Base-by-base conservation (phyloP, 805 yeast species). In the Metschnikowia santaceciliae region DNA sequence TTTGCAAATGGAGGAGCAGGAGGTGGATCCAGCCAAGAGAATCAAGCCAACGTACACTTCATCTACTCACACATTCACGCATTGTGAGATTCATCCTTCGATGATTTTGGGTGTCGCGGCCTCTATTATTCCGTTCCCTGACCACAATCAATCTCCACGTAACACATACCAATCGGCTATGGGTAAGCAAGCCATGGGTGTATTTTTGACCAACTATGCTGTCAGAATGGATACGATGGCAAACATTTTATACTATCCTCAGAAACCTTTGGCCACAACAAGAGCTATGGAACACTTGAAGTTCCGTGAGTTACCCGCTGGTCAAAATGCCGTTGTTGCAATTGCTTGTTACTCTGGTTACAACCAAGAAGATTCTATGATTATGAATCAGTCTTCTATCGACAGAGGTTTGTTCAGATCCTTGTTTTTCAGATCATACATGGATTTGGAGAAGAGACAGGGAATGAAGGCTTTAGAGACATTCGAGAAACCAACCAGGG, bases 121-220 rank as follows among this genome's bases (percentile, higher is more conserved):
- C 4, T 89, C 96, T 30, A 90, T 94, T 67, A 94, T 94, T 79
- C 99, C 99, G 17, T 94, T 94, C 88, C 99, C 99, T 13, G 99
- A 94, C 74, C 99, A 94, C 72, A 94, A 94, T 71, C 99, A 94
- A 77, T 91, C 97, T 54, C 99, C 99, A 54, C 92, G 99, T 84
- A 94, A 94, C 68, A 94, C 99, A 3, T 94, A 94, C 72, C 99
- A 94, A 76, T 91, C 97, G 68, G 99, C 99, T 57, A 94, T 94
- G 99, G 99, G 99, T 83, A 94, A 94, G 72, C 99, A 94, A 75
- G 99, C 99, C 51, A 94, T 94, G 99, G 99, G 99, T 67, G 98
- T 94, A 8, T 92, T 88, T 70, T 79, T 92, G 63, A 94, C 99
- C 4, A 94, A 94, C 66, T 94, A 92, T 70, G 81, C 86, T 52